Percentiles rank a stretch among this genome's conserved stretches.
Evolutionary conservation across 2,329 filamentous ascomycete species (phyloP).

Genomic region (Aschersonia sp.): DNA sequence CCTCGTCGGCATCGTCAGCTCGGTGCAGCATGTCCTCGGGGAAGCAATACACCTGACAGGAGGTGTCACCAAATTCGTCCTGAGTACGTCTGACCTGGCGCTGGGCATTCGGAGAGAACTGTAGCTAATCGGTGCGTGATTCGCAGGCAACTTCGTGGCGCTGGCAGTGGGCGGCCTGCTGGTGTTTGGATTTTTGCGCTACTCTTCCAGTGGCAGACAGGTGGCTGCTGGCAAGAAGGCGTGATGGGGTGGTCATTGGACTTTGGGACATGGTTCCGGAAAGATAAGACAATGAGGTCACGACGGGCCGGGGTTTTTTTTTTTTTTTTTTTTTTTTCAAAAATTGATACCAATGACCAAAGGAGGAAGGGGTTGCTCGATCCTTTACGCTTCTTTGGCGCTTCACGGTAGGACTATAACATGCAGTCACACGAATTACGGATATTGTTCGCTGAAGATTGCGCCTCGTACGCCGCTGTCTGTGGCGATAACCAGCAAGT

Average conservation of each 20-base stretch:
- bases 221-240: conserved; percentile 16
- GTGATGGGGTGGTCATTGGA: conserved; percentile 6
- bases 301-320: background rate
- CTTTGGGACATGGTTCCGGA: no score
- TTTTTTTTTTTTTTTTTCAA: background rate
- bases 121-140: background rate
- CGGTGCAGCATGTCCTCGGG: conserved; percentile 18
- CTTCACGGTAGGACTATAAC: no score
- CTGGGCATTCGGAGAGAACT: no score
- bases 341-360: no score
- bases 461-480: no score
- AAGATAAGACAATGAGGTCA: background rate
- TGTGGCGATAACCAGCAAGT: no score
- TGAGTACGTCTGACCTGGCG: conserved; percentile 14
- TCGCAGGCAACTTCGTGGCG: conserved; percentile 20
- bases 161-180: conserved; percentile 17
- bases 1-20: conserved; percentile 20
- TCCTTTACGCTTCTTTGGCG: no score
- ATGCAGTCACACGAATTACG: no score
- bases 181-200: conserved; percentile 19
- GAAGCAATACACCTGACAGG: conserved; percentile 22
- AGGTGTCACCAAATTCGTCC: conserved; percentile 23
- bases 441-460: no score
- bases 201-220: conserved; percentile 15
- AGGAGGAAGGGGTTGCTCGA: no score